Evolutionary conservation across 768 basidiomycete genomes (phyloP).

Genomic region (Strobilomyces dryophilus): DNA sequence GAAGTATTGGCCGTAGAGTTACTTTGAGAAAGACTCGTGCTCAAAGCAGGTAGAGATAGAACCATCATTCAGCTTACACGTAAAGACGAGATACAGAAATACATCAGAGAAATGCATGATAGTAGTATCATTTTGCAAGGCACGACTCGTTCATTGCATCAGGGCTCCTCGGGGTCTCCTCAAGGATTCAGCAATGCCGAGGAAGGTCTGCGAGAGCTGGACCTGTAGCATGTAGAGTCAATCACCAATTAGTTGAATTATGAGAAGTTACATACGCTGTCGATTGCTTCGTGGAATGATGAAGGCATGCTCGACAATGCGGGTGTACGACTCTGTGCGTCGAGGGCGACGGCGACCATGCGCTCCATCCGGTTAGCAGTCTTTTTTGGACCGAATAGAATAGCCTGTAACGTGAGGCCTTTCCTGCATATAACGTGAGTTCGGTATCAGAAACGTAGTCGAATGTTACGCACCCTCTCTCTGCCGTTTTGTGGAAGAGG

Average conservation of each 20-base stretch:
- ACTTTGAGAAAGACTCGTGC: background rate
- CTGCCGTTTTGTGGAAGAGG: constrained; percentile 35
- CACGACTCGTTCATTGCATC: constrained; percentile 23
- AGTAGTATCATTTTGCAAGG: too few relatives aligned
- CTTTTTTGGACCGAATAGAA: constrained; percentile 45
- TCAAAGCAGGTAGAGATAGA: background rate
- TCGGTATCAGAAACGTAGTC: background rate
- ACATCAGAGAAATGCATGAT: background rate
- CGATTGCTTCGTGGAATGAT: too few relatives aligned
- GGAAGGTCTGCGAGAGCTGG: constrained; percentile 48
- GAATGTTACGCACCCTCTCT: constrained; percentile 36
- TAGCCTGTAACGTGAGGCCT: constrained; percentile 54
- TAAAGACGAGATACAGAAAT: background rate
- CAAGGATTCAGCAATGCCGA: constrained; percentile 53
- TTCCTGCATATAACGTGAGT: constrained; percentile 31
- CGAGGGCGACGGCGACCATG: constrained; percentile 48
- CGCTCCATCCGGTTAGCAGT: constrained; percentile 29
- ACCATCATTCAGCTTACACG: background rate
- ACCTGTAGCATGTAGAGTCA: too few relatives aligned
- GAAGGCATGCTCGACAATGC: background rate
- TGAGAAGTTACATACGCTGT: too few relatives aligned
- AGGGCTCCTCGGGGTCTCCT: constrained; percentile 48
- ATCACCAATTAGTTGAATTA: too few relatives aligned
- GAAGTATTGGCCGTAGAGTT: background rate
- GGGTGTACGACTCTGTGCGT: constrained; percentile 37